phyloP scores from a whole-genome alignment of 441 rosid genomes.

The Croton laevigatus region DNA sequence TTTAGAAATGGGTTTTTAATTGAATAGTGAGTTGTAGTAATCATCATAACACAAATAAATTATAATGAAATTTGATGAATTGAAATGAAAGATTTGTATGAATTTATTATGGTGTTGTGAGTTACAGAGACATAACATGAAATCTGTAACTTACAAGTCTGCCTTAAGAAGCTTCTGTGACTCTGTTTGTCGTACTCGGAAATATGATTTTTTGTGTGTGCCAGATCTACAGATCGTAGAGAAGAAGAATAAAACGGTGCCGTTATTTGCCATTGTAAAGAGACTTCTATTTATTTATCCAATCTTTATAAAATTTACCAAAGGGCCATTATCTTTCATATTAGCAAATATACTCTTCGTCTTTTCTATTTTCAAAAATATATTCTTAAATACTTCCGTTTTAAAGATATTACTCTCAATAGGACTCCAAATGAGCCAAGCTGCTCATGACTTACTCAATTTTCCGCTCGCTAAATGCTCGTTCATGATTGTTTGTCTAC shows the following conservation, averaged over 20 bases:
- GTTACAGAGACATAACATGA: neutral
- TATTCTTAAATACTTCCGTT: no score
- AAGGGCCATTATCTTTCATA: no score
- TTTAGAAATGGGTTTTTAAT: conserved; percentile 29
- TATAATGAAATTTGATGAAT: neutral
- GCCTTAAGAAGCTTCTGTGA: neutral
- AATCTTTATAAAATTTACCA: neutral
- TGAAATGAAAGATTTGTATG: neutral
- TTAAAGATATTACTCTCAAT: no score
- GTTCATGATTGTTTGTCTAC: no score
- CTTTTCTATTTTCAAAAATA: no score
- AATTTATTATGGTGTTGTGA: neutral
- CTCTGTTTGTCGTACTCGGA: neutral
- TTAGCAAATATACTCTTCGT: no score
- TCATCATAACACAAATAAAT: neutral
- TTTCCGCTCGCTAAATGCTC: no score
- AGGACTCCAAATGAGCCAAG: no score
- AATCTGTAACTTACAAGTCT: neutral
- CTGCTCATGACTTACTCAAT: no score
- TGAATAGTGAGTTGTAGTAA: neutral
- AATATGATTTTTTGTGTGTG: neutral
- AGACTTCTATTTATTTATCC: neutral
- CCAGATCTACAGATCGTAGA: neutral
- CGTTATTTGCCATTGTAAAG: neutral
- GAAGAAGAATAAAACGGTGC: neutral